Conservation (phyloP, 2,329 filamentous ascomycete species). For the Colletotrichum lini region DNA sequence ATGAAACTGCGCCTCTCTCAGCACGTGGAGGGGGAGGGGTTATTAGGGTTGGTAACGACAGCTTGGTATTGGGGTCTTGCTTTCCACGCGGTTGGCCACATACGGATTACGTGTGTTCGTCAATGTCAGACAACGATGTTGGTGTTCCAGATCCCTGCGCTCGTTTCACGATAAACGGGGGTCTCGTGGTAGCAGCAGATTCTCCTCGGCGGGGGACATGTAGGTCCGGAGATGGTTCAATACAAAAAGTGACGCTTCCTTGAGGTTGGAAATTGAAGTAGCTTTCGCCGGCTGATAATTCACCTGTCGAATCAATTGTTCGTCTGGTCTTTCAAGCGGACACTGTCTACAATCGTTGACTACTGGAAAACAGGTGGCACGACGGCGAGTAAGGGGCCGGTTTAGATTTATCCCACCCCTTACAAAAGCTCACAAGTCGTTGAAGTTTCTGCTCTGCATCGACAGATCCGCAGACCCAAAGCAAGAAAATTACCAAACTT, state of each 20-base stretch:
- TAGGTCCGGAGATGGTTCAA: not conserved
- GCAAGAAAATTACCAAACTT: not conserved
- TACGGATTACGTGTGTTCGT: constrained; percentile 7
- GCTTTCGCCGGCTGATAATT: too few relatives aligned
- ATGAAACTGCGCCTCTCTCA: not conserved
- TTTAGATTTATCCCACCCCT: too few relatives aligned
- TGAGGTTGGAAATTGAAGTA: too few relatives aligned
- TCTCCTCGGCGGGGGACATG: not conserved
- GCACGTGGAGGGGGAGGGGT: not conserved
- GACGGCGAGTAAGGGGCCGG: too few relatives aligned
- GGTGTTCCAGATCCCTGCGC: constrained; percentile 14
- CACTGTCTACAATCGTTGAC: too few relatives aligned
- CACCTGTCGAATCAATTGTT: too few relatives aligned
- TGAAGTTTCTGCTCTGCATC: not conserved
- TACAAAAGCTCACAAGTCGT: too few relatives aligned
- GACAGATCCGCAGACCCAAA: not conserved
- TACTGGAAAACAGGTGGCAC: too few relatives aligned
- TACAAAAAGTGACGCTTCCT: not conserved
- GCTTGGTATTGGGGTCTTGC: not conserved
- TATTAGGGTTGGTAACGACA: not conserved
- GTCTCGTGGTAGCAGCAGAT: not conserved
- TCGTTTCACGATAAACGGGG: constrained; percentile 13
- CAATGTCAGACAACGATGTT: not conserved
- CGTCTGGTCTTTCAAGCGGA: too few relatives aligned
- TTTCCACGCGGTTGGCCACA: not conserved